Base-by-base conservation (phyloP, 345 rosid genomes). In the Hevea brasiliensis region DNA sequence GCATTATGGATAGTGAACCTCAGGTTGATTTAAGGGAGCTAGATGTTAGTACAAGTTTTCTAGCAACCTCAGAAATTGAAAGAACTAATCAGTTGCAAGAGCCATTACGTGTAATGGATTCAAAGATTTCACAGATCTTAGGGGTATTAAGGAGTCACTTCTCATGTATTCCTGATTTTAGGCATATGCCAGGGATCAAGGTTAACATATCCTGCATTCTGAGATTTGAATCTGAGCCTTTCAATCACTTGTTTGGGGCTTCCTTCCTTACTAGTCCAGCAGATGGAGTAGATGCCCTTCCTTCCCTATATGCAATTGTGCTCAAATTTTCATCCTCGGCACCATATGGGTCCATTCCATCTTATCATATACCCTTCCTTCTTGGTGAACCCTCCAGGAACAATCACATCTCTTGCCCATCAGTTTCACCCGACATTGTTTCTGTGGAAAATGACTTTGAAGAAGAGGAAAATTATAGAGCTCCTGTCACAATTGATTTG, bases 271-370 rank as follows among this genome's bases (percentile, higher is more conserved):
- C 77, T 59, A 75, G 81, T 50, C 87, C 77, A 65, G 73, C 70
- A 70, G 87, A 85, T 54, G 89, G 81, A 74, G 64, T 76, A 13
- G 88, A 88, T 77, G 71, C 85, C 35, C 84, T 88, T 83, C 92
- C 93, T 48, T 97, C 98, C 14, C 69, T 95, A 44, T 95, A 87
- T 65, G 96, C 97, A 1, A 92, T 89, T n/a, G 89, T 92, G 75
- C 90, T 92, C 68, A 92, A 85, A 74, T 90, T 95, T 84, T 90
- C 97, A 71, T 90, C 99, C 53, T 81, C 90, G 3, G 92, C 98
- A 47, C 90, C 92, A 17, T 95, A 90, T 72, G 97, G 97, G 50
- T 82, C 94, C 77, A 92, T 95, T 77, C 89, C 90, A 44, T 78
- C 87, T 13, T 80, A 85, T 77, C 97, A 78, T 65, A 81, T 94